phyloP scores from a whole-genome alignment of 1,284 basidiomycete species.

The Pseudomicrostroma phylloplanum region DNA sequence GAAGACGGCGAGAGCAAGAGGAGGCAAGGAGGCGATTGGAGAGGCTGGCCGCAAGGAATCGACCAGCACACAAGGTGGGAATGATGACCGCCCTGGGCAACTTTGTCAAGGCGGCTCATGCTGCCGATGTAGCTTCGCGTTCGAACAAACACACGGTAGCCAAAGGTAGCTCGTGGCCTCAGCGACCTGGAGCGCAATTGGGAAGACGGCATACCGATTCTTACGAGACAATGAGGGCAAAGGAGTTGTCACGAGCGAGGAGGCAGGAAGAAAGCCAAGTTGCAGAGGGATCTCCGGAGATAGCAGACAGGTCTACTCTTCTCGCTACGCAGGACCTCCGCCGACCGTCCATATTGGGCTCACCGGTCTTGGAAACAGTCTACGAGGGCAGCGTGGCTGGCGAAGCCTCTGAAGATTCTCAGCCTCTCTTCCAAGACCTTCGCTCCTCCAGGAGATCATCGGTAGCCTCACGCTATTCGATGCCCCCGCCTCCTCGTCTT shows the following conservation, averaged over 20 bases:
- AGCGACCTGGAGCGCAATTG: neutral
- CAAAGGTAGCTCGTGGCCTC: neutral
- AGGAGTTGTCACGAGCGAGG: neutral
- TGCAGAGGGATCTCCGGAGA: too few species aligned
- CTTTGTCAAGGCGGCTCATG: slow-evolving; percentile 46
- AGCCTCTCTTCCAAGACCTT: too few species aligned
- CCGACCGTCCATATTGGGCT: too few species aligned
- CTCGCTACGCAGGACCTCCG: too few species aligned
- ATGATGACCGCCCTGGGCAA: slow-evolving; percentile 40
- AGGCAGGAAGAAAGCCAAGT: neutral
- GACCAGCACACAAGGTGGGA: slow-evolving; percentile 43
- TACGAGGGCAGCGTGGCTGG: too few species aligned
- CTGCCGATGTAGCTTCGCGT: slow-evolving; percentile 26
- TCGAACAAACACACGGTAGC: neutral
- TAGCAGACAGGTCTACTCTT: too few species aligned
- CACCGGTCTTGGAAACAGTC: too few species aligned
- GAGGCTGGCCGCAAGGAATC: slow-evolving; percentile 33
- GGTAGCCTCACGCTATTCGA: slow-evolving; percentile 10
- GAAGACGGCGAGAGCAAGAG: slow-evolving; percentile 40
- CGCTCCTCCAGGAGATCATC: neutral
- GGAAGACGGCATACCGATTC: slow-evolving; percentile 12
- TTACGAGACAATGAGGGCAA: slow-evolving; percentile 6
- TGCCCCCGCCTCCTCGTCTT: slow-evolving; percentile 25
- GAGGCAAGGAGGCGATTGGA: slow-evolving; percentile 33
- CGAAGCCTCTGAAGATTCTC: too few species aligned